phyloP scores from a whole-genome alignment of 805 yeast genomes.

The Suhomyces vadensis region DNA sequence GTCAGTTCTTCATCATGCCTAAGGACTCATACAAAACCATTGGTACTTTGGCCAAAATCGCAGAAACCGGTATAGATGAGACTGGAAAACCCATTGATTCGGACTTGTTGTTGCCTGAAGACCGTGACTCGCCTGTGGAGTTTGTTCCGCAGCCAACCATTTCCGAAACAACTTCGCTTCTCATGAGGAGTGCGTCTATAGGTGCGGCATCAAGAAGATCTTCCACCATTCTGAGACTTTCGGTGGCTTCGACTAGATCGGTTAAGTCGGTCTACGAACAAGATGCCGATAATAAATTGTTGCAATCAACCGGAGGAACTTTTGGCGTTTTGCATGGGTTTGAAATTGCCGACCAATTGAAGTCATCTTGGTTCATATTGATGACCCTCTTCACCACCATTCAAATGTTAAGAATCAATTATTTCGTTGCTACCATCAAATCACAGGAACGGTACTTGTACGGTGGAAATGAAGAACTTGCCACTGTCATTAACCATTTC shows the following conservation, averaged over 20 bases:
- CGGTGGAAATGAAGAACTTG: constrained; percentile 47
- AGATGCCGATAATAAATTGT: constrained; percentile 58
- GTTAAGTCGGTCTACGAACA: constrained; percentile 64
- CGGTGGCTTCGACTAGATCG: constrained; percentile 35
- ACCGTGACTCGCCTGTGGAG: constrained; percentile 22
- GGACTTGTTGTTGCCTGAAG: constrained; percentile 41
- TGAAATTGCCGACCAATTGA: constrained; percentile 49
- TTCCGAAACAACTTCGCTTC: constrained; percentile 41
- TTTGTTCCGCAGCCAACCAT: constrained; percentile 30
- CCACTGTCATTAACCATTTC: constrained; percentile 51
- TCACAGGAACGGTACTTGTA: constrained; percentile 79
- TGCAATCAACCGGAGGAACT: constrained; percentile 49
- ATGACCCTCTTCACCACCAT: constrained; percentile 80
- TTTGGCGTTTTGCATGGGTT: constrained; percentile 66
- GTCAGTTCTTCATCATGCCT: constrained; percentile 84
- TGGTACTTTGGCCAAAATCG: constrained; percentile 65
- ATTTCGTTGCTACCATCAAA: constrained; percentile 85
- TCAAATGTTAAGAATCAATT: constrained; percentile 90
- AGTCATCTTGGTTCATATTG: constrained; percentile 72
- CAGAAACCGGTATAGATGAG: constrained; percentile 74
- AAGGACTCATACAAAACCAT: constrained; percentile 68
- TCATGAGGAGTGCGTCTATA: constrained; percentile 35
- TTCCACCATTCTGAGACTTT: constrained; percentile 37
- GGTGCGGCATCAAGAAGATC: constrained; percentile 25
- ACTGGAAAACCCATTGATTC: constrained; percentile 58